These are phyloP conservation scores for Excoecaria cochinchinensis DNA, from an alignment of 345 rosid genomes.

Conservation along the genomic window DNA sequence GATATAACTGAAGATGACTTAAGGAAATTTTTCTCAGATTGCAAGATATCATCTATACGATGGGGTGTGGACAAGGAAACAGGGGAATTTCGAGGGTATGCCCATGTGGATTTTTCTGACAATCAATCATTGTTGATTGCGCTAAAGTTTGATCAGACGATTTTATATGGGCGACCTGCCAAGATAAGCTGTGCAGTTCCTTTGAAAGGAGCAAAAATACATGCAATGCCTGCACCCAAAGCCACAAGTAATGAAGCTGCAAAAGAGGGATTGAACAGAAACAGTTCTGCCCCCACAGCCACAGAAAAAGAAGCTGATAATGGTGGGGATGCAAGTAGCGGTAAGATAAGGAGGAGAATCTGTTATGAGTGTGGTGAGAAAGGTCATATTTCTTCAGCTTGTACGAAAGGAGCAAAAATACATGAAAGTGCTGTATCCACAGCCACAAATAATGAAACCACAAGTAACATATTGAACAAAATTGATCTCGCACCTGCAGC, in stretches of 20 bases:
- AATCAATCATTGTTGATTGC: constrained; percentile 60
- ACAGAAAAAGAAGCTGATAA: constrained; percentile 20
- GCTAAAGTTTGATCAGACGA: constrained; percentile 73
- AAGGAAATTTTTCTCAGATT: constrained; percentile 68
- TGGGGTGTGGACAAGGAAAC: constrained; percentile 82
- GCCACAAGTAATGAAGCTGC: constrained; percentile 19
- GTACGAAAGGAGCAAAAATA: constrained; percentile 35
- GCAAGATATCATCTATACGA: constrained; percentile 62
- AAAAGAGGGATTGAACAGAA: constrained; percentile 3
- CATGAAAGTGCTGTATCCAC: constrained; percentile 12
- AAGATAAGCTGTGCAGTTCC: constrained; percentile 87
- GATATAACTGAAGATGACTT: constrained; percentile 75
- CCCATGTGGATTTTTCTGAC: constrained; percentile 79
- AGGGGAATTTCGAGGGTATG: constrained; percentile 80
- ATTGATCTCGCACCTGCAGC: neutral
- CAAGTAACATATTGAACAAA: neutral
- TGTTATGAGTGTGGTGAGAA: constrained; percentile 83
- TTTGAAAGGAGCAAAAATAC: constrained; percentile 33
- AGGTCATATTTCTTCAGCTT: constrained; percentile 74
- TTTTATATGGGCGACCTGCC: constrained; percentile 71
- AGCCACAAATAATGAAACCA: constrained; percentile 15
- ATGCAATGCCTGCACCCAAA: constrained; percentile 14
- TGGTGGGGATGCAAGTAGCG: constrained; percentile 29
- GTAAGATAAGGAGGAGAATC: constrained; percentile 69
- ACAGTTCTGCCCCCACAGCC: neutral